Conservation (phyloP, 352 stramenopile species). For the Pythium folliculosum region DNA sequence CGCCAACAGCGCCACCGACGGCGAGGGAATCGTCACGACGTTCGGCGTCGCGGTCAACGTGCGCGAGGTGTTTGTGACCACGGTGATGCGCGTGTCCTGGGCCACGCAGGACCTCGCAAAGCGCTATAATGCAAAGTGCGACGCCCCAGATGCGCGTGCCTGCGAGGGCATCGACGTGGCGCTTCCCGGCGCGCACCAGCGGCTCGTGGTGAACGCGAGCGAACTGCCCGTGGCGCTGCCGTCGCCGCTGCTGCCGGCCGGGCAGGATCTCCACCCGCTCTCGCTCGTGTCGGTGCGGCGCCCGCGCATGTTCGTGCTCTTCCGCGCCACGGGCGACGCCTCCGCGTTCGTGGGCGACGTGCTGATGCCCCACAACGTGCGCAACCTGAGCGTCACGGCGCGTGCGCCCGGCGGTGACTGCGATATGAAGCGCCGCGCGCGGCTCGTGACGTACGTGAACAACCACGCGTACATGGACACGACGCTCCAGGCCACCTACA, state of each 20-base stretch:
- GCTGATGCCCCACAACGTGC: neutral
- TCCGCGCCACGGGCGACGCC: neutral
- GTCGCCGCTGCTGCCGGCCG: neutral
- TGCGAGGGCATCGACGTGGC: slow-evolving; percentile 2
- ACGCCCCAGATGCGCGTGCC: neutral
- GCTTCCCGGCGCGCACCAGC: neutral
- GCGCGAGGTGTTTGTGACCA: neutral
- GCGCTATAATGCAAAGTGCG: neutral
- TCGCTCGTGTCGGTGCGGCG: neutral
- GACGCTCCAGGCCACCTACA: neutral
- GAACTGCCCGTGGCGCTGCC: neutral
- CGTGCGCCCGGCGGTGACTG: no score
- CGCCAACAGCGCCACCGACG: neutral
- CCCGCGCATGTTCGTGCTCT: neutral
- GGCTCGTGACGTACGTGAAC: neutral
- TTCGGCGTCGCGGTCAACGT: neutral
- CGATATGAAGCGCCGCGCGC: neutral
- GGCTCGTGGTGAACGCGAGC: neutral
- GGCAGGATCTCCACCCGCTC: neutral
- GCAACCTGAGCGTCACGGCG: neutral
- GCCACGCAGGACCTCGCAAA: neutral
- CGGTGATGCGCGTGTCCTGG: neutral
- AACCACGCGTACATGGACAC: slow-evolving; percentile 7
- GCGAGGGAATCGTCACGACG: neutral
- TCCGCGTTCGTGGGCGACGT: neutral